These are phyloP conservation scores for Coemansia sp. DNA, from an alignment of 192 early-diverging fungal species.

Conservation along the genomic window DNA sequence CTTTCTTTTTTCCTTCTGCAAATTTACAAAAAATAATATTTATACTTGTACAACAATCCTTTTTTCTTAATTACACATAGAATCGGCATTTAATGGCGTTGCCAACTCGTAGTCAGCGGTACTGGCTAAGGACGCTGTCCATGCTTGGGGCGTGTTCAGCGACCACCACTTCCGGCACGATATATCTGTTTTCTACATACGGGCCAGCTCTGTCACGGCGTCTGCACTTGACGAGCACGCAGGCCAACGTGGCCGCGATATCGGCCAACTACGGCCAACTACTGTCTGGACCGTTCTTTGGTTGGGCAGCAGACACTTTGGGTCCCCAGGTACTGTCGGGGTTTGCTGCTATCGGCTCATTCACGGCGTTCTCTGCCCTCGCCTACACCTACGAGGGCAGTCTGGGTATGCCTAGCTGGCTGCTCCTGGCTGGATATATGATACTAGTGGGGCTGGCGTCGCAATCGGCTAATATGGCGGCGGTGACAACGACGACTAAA, in stretches of 20 bases:
- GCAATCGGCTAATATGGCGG: conserved; percentile 66
- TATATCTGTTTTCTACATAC: conserved; percentile 72
- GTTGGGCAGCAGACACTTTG: conserved; percentile 59
- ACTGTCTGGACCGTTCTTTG: conserved; percentile 64
- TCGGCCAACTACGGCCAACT: conserved; percentile 69
- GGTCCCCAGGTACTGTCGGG: conserved; percentile 48
- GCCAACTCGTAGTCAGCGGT: conserved; percentile 37
- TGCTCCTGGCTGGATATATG: conserved; percentile 48
- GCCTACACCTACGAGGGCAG: conserved; percentile 52
- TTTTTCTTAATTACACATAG: background rate
- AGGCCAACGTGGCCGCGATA: conserved; percentile 67
- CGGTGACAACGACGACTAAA: conserved; percentile 65
- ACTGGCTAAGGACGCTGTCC: conserved; percentile 49
- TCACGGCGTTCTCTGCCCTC: conserved; percentile 44
- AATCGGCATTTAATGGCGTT: conserved; percentile 8
- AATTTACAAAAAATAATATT: background rate
- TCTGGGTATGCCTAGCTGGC: conserved; percentile 38
- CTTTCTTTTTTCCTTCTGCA: conserved; percentile 5
- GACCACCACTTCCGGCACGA: conserved; percentile 61
- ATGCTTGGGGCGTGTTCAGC: conserved; percentile 58
- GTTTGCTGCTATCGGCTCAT: conserved; percentile 47
- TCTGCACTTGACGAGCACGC: conserved; percentile 61
- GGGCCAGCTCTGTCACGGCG: conserved; percentile 57
- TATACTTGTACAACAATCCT: background rate
- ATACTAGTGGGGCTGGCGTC: conserved; percentile 61